Evolutionary conservation across 78 protist species (phyloP).

Genomic region (Polysphondylium violaceum): DNA sequence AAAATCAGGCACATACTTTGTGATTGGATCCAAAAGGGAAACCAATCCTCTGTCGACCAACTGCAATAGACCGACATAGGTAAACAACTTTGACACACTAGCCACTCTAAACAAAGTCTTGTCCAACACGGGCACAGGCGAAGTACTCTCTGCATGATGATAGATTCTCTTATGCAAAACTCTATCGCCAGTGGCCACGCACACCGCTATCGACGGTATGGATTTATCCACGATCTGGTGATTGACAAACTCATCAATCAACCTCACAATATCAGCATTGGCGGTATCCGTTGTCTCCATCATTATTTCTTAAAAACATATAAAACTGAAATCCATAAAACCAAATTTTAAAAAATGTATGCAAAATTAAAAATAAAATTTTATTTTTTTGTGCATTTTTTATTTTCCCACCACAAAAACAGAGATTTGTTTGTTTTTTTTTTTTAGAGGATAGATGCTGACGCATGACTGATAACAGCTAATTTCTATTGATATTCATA

Average conservation of each 20-base stretch:
- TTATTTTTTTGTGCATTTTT: no score
- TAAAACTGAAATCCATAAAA: no score
- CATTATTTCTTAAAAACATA: no score
- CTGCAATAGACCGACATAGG: constrained; percentile 37
- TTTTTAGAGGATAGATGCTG: no score
- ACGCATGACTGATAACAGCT: no score
- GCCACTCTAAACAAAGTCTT: constrained; percentile 51
- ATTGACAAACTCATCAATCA: constrained; percentile 22
- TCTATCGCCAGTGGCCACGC: neutral
- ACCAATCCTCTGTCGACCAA: constrained; percentile 39
- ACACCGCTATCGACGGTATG: constrained; percentile 24
- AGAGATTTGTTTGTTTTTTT: no score
- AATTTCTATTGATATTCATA: no score
- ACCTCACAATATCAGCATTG: no score
- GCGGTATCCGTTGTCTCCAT: no score
- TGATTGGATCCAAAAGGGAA: constrained; percentile 30
- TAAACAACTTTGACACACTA: constrained; percentile 59
- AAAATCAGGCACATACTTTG: constrained; percentile 58
- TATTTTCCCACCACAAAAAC: no score
- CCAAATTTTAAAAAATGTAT: no score
- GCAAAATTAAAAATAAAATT: no score
- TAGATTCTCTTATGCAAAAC: constrained; percentile 7
- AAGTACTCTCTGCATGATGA: constrained; percentile 25
- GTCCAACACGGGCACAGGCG: constrained; percentile 38
- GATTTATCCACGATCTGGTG: constrained; percentile 31